Conservation (phyloP, 1,284 basidiomycete species). For the Cryptococcus floricola region DNA sequence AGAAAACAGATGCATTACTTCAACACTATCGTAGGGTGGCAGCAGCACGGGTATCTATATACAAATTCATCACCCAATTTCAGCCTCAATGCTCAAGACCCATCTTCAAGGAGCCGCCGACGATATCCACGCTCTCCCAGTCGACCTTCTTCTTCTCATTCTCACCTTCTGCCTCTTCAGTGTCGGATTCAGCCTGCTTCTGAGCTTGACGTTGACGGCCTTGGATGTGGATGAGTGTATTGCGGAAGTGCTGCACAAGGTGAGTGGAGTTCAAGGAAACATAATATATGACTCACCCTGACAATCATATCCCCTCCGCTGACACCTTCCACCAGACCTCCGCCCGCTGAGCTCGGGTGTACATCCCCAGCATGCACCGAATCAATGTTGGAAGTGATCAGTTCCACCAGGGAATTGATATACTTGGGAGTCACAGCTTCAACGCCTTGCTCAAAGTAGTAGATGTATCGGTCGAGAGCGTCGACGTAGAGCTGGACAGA, state of each 20-base stretch:
- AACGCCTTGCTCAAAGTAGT: slow-evolving; percentile 86
- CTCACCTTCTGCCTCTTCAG: slow-evolving; percentile 47
- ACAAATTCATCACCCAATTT: background rate
- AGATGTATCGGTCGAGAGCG: slow-evolving; percentile 84
- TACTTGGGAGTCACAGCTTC: slow-evolving; percentile 90
- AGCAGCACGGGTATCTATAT: too few species aligned
- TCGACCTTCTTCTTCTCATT: slow-evolving; percentile 53
- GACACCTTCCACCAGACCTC: slow-evolving; percentile 79
- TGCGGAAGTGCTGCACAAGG: slow-evolving; percentile 70
- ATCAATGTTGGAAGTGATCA: slow-evolving; percentile 87
- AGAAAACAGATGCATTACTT: too few species aligned
- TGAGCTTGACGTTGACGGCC: slow-evolving; percentile 31
- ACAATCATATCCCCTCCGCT: slow-evolving; percentile 84
- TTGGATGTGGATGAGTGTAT: slow-evolving; percentile 77
- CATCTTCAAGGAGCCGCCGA: slow-evolving; percentile 82
- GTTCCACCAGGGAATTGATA: slow-evolving; percentile 85
- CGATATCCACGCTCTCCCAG: slow-evolving; percentile 80
- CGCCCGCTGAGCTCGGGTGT: slow-evolving; percentile 56
- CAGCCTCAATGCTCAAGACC: slow-evolving; percentile 48
- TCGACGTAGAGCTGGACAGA: slow-evolving; percentile 91
- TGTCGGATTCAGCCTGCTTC: slow-evolving; percentile 1
- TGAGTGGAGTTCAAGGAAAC: background rate
- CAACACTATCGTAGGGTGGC: too few species aligned
- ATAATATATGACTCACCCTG: slow-evolving; percentile 28
- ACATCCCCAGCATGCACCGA: slow-evolving; percentile 76